These are phyloP conservation scores for cucumber (Cucumis sativus) DNA, from an alignment of 306 rosid genomes.

Conservation along the genomic window Cucumber_9930_V3 NC_026660.2:22248001-22248500, in stretches of 20 bases:
- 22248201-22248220: slow-evolving; percentile 60
- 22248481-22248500: not conserved
- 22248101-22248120: not conserved
- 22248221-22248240: slow-evolving; percentile 84
- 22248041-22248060: slow-evolving; percentile 80
- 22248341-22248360: not conserved
- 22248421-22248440: too few relatives aligned
- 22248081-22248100: slow-evolving; percentile 12
- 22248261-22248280: not conserved
- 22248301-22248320: not conserved
- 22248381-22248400: not conserved
- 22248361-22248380: not conserved
- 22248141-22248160: slow-evolving; percentile 30
- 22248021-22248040: slow-evolving; percentile 83
- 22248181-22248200: slow-evolving; percentile 51
- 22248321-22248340: not conserved
- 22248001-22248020: slow-evolving; percentile 87
- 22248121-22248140: not conserved
- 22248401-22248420: not conserved
- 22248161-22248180: slow-evolving; percentile 80
- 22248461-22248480: not conserved
- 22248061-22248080: slow-evolving; percentile 74
- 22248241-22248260: not conserved
- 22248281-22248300: not conserved
- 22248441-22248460: too few relatives aligned